These are phyloP conservation scores for Pholiota conissans DNA, from an alignment of 768 basidiomycete genomes.

Conservation along the genomic window DNA sequence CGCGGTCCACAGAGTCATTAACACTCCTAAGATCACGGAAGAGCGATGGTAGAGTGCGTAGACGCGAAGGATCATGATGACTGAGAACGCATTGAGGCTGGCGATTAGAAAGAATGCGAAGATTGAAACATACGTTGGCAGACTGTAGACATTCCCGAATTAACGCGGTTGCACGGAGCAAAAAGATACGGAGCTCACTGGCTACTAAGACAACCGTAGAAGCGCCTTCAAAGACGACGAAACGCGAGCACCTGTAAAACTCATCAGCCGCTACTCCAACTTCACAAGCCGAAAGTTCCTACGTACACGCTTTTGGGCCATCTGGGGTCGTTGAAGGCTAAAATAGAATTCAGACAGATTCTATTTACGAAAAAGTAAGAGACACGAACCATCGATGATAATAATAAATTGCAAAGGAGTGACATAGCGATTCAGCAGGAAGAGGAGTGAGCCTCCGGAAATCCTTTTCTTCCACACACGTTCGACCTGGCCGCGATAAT, in stretches of 20 bases:
- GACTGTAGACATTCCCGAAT: conserved; percentile 9
- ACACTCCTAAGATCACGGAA: conserved; percentile 13
- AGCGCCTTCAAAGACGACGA: conserved; percentile 30
- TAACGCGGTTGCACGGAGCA: background rate
- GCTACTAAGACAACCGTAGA: conserved; percentile 26
- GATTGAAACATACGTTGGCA: conserved; percentile 18
- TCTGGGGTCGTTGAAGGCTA: conserved; percentile 16
- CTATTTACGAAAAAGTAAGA: background rate
- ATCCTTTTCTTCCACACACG: conserved; percentile 27
- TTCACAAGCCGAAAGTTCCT: background rate
- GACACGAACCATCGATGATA: conserved; percentile 13
- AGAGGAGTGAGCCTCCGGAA: conserved; percentile 25
- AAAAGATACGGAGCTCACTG: conserved; percentile 16
- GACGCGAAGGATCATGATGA: conserved; percentile 32
- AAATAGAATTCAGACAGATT: background rate
- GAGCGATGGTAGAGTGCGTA: conserved; percentile 28
- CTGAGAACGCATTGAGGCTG: conserved; percentile 9
- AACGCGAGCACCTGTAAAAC: conserved; percentile 21
- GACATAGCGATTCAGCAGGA: conserved; percentile 29
- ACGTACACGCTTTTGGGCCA: conserved; percentile 13
- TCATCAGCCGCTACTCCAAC: background rate
- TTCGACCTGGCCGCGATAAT: conserved; percentile 18
- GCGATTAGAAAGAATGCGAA: too few species aligned
- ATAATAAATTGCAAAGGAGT: conserved; percentile 27
- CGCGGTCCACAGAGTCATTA: conserved; percentile 21